phyloP scores from a whole-genome alignment of 202 grass and related monocot species.

The Brachypodium distachyon region DNA sequence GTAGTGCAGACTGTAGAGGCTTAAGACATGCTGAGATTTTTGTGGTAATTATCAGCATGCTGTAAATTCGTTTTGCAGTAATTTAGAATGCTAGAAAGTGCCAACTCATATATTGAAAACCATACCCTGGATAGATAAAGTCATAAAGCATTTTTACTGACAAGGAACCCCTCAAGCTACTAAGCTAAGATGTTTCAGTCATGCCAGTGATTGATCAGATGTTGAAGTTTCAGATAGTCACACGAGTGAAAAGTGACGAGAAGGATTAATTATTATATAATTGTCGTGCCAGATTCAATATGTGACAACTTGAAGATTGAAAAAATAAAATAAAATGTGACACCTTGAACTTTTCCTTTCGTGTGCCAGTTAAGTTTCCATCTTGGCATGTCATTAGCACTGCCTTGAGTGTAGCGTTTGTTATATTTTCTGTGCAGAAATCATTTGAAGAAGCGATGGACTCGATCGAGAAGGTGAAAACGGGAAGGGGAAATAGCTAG shows the following conservation, averaged over 20 bases:
- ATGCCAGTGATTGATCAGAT: background rate
- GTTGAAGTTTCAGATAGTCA: background rate
- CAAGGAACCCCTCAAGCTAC: background rate
- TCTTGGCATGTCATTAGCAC: background rate
- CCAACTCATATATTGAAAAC: background rate
- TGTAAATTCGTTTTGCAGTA: background rate
- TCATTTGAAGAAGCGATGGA: slow-evolving; percentile 66
- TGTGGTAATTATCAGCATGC: background rate
- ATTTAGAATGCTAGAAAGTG: background rate
- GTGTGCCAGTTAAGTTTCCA: background rate
- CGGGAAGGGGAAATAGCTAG: slow-evolving; percentile 21
- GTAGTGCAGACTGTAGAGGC: no score
- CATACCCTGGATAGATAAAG: background rate
- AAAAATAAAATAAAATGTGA: no score
- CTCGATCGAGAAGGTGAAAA: slow-evolving; percentile 45
- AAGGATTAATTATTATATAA: background rate
- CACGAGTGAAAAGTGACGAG: background rate
- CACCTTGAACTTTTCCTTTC: background rate
- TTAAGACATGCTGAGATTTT: background rate
- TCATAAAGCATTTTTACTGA: background rate
- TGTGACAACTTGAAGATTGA: background rate
- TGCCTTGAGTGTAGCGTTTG: background rate
- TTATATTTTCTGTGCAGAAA: slow-evolving; percentile 33
- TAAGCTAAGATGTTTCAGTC: background rate
- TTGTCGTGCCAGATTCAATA: background rate